Percentiles rank a stretch among this genome's conserved stretches.
phyloP scores from a whole-genome alignment of 371 early-diverging fungal species.

The Mucor saturninus region DNA sequence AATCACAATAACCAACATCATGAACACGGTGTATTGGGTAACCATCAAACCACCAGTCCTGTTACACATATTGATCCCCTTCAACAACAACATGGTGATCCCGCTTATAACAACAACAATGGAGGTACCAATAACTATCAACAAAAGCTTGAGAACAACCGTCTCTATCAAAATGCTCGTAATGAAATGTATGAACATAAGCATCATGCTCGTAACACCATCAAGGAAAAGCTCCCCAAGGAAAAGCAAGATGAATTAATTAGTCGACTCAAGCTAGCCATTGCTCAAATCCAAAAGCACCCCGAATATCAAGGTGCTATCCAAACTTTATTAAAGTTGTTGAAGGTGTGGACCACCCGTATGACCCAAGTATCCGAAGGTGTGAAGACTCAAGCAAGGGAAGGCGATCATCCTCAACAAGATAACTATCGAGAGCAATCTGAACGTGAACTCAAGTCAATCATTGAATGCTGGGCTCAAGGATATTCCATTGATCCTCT shows the following conservation, averaged over 20 bases:
- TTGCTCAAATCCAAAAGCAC: conserved; percentile 54
- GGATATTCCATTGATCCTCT: conserved; percentile 51
- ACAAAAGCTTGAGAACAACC: conserved; percentile 7
- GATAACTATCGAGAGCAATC: conserved; percentile 29
- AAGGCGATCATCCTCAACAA: conserved; percentile 18
- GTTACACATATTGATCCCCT: not conserved
- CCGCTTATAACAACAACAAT: not conserved
- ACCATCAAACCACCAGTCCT: not conserved
- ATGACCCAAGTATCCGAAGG: conserved; percentile 22
- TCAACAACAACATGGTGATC: not conserved
- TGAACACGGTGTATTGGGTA: not conserved
- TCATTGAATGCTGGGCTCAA: conserved; percentile 64
- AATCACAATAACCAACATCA: not conserved
- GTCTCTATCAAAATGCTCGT: conserved; percentile 8
- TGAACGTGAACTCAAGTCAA: conserved; percentile 49
- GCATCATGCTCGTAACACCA: conserved; percentile 13
- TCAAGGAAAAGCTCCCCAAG: conserved; percentile 41
- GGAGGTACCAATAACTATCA: not conserved
- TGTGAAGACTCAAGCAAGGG: conserved; percentile 13
- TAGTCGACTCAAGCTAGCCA: conserved; percentile 45
- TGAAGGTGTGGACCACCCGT: conserved; percentile 48
- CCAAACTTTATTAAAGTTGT: conserved; percentile 41
- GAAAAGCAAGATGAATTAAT: conserved; percentile 51
- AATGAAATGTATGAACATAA: conserved; percentile 14
- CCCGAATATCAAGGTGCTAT: conserved; percentile 60